These are phyloP conservation scores for Dactylellina haptotyla DNA, from an alignment of 2,329 filamentous ascomycete genomes.

Conservation along the genomic window DNA sequence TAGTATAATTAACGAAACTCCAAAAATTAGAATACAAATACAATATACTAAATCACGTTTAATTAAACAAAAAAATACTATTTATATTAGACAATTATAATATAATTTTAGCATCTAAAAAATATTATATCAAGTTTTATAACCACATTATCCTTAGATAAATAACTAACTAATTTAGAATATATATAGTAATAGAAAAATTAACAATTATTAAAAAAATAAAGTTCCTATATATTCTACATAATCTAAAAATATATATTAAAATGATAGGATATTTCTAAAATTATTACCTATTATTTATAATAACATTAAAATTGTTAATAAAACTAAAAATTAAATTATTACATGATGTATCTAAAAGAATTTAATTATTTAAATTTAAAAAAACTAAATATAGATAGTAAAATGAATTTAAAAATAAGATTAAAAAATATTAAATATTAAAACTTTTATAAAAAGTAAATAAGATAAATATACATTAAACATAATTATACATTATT, in stretches of 20 bases:
- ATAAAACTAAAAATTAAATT: slow-evolving; percentile 2
- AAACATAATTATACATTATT: too few species aligned
- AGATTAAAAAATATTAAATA: background rate
- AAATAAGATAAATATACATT: background rate
- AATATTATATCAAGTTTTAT: background rate
- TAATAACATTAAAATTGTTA: slow-evolving; percentile 3
- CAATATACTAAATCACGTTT: background rate
- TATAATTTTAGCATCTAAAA: background rate
- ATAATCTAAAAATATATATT: slow-evolving; percentile 1
- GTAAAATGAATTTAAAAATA: slow-evolving; percentile 2
- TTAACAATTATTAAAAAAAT: slow-evolving; percentile 9
- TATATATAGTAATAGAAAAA: background rate
- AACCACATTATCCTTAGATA: background rate
- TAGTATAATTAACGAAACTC: too few species aligned
- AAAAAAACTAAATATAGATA: background rate
- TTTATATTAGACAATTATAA: background rate
- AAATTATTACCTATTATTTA: background rate
- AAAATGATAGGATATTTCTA: slow-evolving; percentile 5
- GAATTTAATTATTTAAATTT: background rate
- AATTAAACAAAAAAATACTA: background rate
- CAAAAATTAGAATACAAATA: too few species aligned
- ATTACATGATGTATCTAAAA: background rate
- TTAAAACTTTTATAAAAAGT: background rate
- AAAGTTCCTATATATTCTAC: slow-evolving; percentile 8
- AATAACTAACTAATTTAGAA: background rate